These are phyloP conservation scores for Colletotrichum salicis DNA, from an alignment of 2,329 filamentous ascomycete genomes.

Conservation along the genomic window DNA sequence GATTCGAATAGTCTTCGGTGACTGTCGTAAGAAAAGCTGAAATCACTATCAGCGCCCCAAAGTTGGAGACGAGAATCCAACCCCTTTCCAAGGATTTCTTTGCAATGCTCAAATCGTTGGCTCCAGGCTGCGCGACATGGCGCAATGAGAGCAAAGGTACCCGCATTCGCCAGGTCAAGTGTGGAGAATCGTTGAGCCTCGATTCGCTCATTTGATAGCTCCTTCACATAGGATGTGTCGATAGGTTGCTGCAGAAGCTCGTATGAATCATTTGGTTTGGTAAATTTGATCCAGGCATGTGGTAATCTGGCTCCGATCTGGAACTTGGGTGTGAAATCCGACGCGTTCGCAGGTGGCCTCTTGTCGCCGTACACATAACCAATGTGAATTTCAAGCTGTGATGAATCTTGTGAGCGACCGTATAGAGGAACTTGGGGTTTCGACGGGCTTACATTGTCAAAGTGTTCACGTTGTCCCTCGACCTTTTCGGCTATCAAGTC, in stretches of 20 bases:
- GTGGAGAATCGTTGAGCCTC: constrained; percentile 44
- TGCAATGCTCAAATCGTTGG: not conserved
- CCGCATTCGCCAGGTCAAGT: constrained; percentile 45
- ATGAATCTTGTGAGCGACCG: too few relatives aligned
- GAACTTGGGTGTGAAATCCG: constrained; percentile 49
- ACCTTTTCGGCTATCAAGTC: constrained; percentile 45
- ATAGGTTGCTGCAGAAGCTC: constrained; percentile 38
- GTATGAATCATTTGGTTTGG: not conserved
- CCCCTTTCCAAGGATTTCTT: not conserved
- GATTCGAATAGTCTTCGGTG: constrained; percentile 36
- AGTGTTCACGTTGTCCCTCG: constrained; percentile 52
- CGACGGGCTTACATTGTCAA: constrained; percentile 46
- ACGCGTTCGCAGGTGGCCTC: constrained; percentile 48
- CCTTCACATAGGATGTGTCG: constrained; percentile 47
- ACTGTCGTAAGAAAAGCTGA: not conserved
- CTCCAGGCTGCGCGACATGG: not conserved
- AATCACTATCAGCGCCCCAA: constrained; percentile 1
- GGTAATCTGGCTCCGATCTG: constrained; percentile 50
- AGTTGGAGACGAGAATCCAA: not conserved
- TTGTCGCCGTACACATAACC: constrained; percentile 53
- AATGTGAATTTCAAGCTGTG: constrained; percentile 52
- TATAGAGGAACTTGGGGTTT: too few relatives aligned
- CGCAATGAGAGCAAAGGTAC: constrained; percentile 8
- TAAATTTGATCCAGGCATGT: constrained; percentile 50
- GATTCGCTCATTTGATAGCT: constrained; percentile 43